Evolutionary conservation across 352 stramenopile genomes (phyloP).

Genomic region (Phytophthora constricta): DNA sequence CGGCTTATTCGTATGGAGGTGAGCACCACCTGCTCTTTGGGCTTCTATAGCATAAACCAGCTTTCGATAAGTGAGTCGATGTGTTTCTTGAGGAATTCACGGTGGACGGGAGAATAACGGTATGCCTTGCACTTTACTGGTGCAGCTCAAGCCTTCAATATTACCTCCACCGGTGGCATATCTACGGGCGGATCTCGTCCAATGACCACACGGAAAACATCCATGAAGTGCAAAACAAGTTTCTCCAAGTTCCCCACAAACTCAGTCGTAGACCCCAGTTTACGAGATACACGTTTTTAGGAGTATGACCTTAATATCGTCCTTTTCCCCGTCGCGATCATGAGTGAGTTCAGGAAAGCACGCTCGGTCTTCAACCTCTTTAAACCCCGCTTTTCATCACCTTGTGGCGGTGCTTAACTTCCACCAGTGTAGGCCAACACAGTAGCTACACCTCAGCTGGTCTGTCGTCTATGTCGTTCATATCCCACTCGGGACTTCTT

Average conservation of each 20-base stretch:
- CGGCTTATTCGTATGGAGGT: constrained; percentile 2
- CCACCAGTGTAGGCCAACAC: not conserved
- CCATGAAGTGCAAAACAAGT: constrained; percentile 9
- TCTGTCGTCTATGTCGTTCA: constrained; percentile 6
- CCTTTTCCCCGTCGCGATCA: not conserved
- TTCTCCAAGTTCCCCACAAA: not conserved
- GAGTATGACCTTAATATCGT: not conserved
- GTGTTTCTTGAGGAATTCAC: constrained; percentile 15
- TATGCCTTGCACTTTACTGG: constrained; percentile 7
- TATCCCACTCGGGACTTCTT: constrained; percentile 10
- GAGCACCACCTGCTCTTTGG: constrained; percentile 11
- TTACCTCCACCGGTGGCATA: constrained; percentile 20
- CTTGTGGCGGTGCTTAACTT: not conserved
- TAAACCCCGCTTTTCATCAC: constrained; percentile 4
- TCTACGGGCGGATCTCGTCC: constrained; percentile 15
- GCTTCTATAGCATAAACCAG: constrained; percentile 9
- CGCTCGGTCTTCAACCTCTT: constrained; percentile 7
- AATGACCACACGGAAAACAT: constrained; percentile 12
- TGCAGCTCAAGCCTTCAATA: not conserved
- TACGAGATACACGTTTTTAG: constrained; percentile 8
- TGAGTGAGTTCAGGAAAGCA: constrained; percentile 2
- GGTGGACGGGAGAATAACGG: constrained; percentile 4
- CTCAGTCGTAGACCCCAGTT: not conserved
- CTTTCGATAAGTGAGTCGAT: constrained; percentile 5
- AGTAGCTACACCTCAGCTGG: not conserved